Evolutionary conservation across 805 yeast species (phyloP), one percentile per base, ranked within the genome.

Genomic region (Candida xyloterini): DNA sequence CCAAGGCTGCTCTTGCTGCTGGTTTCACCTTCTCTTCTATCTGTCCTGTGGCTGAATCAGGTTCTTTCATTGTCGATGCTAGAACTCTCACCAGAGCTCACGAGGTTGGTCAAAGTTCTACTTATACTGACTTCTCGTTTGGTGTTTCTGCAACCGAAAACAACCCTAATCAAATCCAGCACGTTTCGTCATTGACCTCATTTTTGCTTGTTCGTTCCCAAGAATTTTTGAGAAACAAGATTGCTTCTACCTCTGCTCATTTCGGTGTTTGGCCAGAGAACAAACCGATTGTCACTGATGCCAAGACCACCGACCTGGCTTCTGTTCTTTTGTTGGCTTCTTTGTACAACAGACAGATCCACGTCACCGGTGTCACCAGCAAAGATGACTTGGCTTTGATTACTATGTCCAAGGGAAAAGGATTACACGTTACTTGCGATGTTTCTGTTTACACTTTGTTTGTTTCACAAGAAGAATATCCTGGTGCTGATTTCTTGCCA

Each of bases 241-340:
- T 90, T 31, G 73, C 90, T n/a, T 73, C 84, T 24, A 82, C 88
- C 30, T 78, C 95, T 20, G 73, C 83, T 22, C 95, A 86, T 53
- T 79, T 89, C 55, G 79, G 81, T 47, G 68, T 78, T 25, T 90
- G 97, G 96, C 95, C 96, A 38, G 71, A 73, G 36, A 65, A 65
- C 55, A 89, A 88, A 68, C 91, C 93, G 44, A 83, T 91, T 45
- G 74, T 90, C 48, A 88, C 96, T 29, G 97, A 91, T 65, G 96
- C 98, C 35, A 81, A 78, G 61, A 81, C 91, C 18, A 85, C 96
- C 27, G 91, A 88, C 56, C 72, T 91, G 57, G 98, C 98, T n/a
- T 85, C 96, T 3, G 83, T 90, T 31, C 70, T 91, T 60, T 74
- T 91, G 56, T 71, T 91, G 66, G 95, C 97, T 30, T 84, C 96